Percentiles rank a stretch among this genome's conserved stretches.
Conservation (phyloP, 345 rosid species). For the Acer yangbiense region DNA sequence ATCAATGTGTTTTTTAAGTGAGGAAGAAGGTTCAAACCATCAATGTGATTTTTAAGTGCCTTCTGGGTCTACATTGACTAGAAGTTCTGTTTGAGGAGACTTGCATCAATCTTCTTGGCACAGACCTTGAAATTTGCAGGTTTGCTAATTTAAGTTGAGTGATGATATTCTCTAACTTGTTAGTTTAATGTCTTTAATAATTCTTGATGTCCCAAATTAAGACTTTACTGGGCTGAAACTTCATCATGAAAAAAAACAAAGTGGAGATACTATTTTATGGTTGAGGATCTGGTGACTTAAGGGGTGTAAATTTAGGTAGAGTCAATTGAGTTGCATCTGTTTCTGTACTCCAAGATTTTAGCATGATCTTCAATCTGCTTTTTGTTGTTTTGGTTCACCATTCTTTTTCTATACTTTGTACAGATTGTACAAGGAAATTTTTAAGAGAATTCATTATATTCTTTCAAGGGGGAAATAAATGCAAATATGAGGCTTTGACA, state of each 20-base stretch:
- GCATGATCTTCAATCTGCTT: background rate
- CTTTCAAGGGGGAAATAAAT: background rate
- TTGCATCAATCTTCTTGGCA: background rate
- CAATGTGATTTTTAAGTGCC: background rate
- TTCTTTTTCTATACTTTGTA: background rate
- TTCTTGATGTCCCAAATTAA: background rate
- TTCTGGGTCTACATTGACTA: background rate
- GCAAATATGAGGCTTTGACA: background rate
- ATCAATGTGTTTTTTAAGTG: background rate
- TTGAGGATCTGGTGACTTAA: slow-evolving; percentile 1
- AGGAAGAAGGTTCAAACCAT: background rate
- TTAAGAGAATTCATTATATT: background rate
- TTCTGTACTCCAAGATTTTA: background rate
- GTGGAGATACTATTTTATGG: background rate
- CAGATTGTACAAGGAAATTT: background rate
- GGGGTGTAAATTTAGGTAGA: slow-evolving; percentile 3
- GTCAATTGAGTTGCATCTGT: background rate
- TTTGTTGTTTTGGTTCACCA: background rate
- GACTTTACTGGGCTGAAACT: background rate
- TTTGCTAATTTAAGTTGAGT: background rate
- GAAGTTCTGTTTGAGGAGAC: background rate
- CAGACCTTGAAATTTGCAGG: background rate
- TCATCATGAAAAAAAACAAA: background rate
- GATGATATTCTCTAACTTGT: slow-evolving; percentile 9
- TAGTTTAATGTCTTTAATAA: background rate